Evolutionary conservation across 306 rosid species (phyloP), one percentile per base, ranked within the genome.

Genomic region (Medicago lupulina): DNA sequence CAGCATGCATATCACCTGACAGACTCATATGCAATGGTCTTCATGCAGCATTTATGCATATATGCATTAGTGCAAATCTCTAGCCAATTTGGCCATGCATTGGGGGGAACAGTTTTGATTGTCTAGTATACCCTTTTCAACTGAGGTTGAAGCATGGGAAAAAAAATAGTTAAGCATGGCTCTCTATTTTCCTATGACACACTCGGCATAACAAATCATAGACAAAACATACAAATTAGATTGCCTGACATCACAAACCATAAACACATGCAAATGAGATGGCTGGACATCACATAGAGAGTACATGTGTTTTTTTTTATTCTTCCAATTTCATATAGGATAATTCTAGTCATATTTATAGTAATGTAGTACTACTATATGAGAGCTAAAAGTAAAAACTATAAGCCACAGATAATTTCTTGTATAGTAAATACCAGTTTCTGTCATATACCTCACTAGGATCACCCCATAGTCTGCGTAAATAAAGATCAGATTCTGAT

Each of bases 381-480:
- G 17, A 43, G 70, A 53, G 21, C 23, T 15, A 73, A 47, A 70
- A 59, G 44, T 51, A 69, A 57, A 36, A 70, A 59, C 25, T 51
- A 69, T 51, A 67, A 49, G 69, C 59, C 71, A 66, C 73, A 58
- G 0, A 70, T 54, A 65, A 64, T 51, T 55, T 77, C 59, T 57
- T 41, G 51, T 64, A 50, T 70, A 11, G 49, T 57, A 71, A 65
- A 75, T 54, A 68, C 31, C 49, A 57, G 76, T 53, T 57, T 73
- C 80, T 60, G 78, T 59, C 83, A 85, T 87, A 89, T 88, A 92
- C 99, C 92, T 92, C 99, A 75, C 85, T 89, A 46, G 99, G 99
- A 25, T 89, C 96, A 55, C 99, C 99, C 99, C 99, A 96, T 79
- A 92, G 78, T 82, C 99, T 87, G 60, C 92, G 96, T 83, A 89